Conservation (phyloP, 2,329 filamentous ascomycete genomes). For the Helicocarpus griseus region DNA sequence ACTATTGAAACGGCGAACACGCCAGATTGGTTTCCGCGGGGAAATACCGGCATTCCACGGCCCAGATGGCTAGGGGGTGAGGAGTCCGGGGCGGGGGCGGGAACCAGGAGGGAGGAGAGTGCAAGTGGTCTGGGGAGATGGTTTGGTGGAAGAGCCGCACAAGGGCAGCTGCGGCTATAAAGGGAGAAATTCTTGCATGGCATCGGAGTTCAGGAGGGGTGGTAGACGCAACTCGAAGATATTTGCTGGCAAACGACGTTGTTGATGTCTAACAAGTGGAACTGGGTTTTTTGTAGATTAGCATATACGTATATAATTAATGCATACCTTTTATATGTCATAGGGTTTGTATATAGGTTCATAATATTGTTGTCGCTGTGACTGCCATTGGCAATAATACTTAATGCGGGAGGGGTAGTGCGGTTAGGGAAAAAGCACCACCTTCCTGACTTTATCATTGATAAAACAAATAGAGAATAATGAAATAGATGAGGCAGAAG, state of each 20-base stretch:
- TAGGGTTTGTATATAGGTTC: too few relatives aligned
- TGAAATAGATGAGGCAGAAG: too few relatives aligned
- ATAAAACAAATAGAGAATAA: too few relatives aligned
- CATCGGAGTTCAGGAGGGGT: background rate
- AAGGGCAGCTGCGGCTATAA: slow-evolving; percentile 32
- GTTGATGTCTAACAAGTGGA: background rate
- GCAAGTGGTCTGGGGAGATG: slow-evolving; percentile 26
- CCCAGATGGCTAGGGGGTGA: slow-evolving; percentile 65
- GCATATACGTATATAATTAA: background rate
- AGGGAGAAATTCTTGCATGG: background rate
- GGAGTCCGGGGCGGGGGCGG: slow-evolving; percentile 7
- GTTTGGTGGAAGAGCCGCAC: slow-evolving; percentile 31
- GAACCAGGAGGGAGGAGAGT: slow-evolving; percentile 4
- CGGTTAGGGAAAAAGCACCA: too few relatives aligned
- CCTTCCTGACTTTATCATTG: too few relatives aligned
- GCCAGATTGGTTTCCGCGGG: slow-evolving; percentile 71
- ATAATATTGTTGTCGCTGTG: too few relatives aligned
- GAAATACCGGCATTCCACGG: slow-evolving; percentile 59
- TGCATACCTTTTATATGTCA: too few relatives aligned
- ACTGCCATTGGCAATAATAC: too few relatives aligned
- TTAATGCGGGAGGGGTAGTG: too few relatives aligned
- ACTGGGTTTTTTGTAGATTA: background rate
- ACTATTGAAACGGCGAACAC: slow-evolving; percentile 76
- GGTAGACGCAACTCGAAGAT: background rate
- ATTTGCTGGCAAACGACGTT: background rate